Percentiles rank a stretch among this genome's conserved stretches.
phyloP scores from a whole-genome alignment of 768 basidiomycete species.

The Leccinum obscurum region DNA sequence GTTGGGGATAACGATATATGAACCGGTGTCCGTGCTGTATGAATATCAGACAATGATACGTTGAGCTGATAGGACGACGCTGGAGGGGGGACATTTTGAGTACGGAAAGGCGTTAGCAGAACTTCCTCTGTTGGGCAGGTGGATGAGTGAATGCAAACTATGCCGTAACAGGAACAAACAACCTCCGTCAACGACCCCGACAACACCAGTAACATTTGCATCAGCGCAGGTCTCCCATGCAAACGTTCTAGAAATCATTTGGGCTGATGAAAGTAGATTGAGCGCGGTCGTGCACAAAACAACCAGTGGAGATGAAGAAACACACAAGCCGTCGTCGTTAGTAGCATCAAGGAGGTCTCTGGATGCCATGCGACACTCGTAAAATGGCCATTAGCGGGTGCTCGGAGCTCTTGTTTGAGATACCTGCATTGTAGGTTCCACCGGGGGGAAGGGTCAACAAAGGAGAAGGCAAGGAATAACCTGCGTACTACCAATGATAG shows the following conservation, averaged over 20 bases:
- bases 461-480: background rate
- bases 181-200: slow-evolving; percentile 91
- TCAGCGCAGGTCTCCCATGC: slow-evolving; percentile 80
- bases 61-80: slow-evolving; percentile 71
- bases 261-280: slow-evolving; percentile 36
- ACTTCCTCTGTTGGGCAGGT: slow-evolving; percentile 52
- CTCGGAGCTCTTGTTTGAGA: slow-evolving; percentile 84
- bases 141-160: slow-evolving; percentile 2
- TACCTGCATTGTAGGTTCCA: slow-evolving; percentile 54
- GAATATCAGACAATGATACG: slow-evolving; percentile 15
- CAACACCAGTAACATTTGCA: slow-evolving; percentile 78
- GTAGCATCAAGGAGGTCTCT: slow-evolving; percentile 65
- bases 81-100: slow-evolving; percentile 97
- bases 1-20: slow-evolving; percentile 63
- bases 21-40: slow-evolving; percentile 45
- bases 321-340: slow-evolving; percentile 68
- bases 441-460: slow-evolving; percentile 4
- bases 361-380: slow-evolving; percentile 86
- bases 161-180: slow-evolving; percentile 23
- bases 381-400: slow-evolving; percentile 55
- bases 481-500: slow-evolving; percentile 75
- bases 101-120: slow-evolving; percentile 89
- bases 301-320: slow-evolving; percentile 2
- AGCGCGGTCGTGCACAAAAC: slow-evolving; percentile 2
- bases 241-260: slow-evolving; percentile 60